phyloP scores from a whole-genome alignment of 495 filamentous ascomycete species.

The Hyaloscypha bicolor region DNA sequence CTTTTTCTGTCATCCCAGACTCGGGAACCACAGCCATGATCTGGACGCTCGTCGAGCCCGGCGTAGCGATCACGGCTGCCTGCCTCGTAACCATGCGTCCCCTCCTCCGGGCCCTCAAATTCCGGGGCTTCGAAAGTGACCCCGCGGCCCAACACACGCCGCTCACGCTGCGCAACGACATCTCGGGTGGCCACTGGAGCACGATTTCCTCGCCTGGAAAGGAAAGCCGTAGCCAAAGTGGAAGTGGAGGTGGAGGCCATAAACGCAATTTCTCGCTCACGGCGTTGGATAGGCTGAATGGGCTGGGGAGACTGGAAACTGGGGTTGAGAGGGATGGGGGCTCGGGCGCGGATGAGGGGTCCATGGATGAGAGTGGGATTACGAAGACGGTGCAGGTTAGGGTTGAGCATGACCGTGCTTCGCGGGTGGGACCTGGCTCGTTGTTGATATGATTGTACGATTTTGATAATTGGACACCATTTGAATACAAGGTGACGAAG shows the following conservation, averaged over 20 bases:
- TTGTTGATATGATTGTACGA: too few relatives aligned
- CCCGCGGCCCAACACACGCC: neutral
- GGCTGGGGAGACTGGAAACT: neutral
- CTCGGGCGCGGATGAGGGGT: neutral
- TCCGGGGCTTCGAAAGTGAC: conserved; percentile 37
- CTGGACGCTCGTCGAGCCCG: conserved; percentile 47
- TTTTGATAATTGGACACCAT: too few relatives aligned
- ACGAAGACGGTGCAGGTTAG: conserved; percentile 9
- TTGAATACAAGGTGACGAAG: too few relatives aligned
- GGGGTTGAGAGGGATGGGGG: neutral
- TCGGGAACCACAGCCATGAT: conserved; percentile 43
- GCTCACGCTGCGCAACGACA: conserved; percentile 4
- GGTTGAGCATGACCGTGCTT: neutral
- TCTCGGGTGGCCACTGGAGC: conserved; percentile 7
- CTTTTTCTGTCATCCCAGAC: conserved; percentile 25
- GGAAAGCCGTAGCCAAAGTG: neutral
- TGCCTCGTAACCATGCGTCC: conserved; percentile 45
- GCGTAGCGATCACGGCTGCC: conserved; percentile 44
- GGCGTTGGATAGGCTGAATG: neutral
- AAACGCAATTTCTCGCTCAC: neutral
- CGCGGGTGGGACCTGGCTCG: neutral
- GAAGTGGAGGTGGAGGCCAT: neutral
- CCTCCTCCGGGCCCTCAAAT: conserved; percentile 39
- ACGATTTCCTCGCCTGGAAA: neutral
- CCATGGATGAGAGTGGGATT: conserved; percentile 1